phyloP scores from a whole-genome alignment of 306 rosid species.

The Trichosanthes cucumerina region DNA sequence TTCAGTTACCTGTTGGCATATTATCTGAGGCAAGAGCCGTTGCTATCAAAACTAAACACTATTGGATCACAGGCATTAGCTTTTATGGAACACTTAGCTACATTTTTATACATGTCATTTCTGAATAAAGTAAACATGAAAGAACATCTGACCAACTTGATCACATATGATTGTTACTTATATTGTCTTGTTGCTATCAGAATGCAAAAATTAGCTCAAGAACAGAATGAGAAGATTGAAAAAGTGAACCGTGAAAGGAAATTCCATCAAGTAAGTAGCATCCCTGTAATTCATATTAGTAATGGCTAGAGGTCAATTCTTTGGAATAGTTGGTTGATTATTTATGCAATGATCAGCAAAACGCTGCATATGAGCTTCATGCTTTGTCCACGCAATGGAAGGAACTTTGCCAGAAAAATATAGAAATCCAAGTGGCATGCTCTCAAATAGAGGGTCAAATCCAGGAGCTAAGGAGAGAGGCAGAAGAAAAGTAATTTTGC shows the following conservation, averaged over 20 bases:
- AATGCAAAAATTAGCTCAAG: constrained; percentile 80
- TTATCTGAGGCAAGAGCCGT: neutral
- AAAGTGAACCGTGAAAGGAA: constrained; percentile 87
- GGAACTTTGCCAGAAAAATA: constrained; percentile 78
- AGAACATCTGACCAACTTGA: neutral
- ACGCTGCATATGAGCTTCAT: constrained; percentile 81
- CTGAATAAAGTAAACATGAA: neutral
- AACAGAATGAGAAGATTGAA: constrained; percentile 65
- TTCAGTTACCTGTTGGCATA: neutral
- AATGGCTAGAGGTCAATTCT: constrained; percentile 3
- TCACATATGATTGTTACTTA: neutral
- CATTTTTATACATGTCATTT: neutral
- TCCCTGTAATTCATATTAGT: neutral
- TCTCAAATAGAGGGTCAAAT: constrained; percentile 44
- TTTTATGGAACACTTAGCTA: neutral
- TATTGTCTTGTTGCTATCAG: constrained; percentile 20
- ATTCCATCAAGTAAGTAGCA: constrained; percentile 71
- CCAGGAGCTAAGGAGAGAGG: constrained; percentile 50
- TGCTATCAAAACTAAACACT: neutral
- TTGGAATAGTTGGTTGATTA: constrained; percentile 9
- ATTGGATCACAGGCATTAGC: neutral
- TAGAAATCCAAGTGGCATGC: constrained; percentile 70
- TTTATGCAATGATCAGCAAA: constrained; percentile 49
- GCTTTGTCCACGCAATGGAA: constrained; percentile 83
- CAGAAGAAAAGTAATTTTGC: constrained; percentile 47